phyloP scores from a whole-genome alignment of 2,329 filamentous ascomycete species.

The Shiraia sp. region DNA sequence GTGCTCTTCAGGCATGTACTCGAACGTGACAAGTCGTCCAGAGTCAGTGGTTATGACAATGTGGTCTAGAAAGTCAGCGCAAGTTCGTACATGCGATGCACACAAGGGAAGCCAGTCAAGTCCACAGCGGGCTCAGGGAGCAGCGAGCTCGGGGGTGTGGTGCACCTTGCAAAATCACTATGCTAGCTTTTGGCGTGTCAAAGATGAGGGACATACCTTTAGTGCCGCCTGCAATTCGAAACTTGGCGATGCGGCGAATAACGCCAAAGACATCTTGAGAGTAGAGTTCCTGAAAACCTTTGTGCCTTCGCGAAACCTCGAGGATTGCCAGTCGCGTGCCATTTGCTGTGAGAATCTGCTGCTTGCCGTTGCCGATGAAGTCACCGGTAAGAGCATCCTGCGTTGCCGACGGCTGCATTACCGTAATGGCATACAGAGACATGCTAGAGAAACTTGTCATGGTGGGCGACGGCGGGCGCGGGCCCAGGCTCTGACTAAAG shows the following conservation, averaged over 20 bases:
- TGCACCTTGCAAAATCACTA: slow-evolving; percentile 54
- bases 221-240: slow-evolving; percentile 87
- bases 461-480: slow-evolving; percentile 46
- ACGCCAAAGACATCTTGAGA: slow-evolving; percentile 97
- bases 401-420: slow-evolving; percentile 88
- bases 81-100: slow-evolving; percentile 24
- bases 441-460: slow-evolving; percentile 99
- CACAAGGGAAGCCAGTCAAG: slow-evolving; percentile 28
- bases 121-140: slow-evolving; percentile 30
- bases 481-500: slow-evolving; percentile 25
- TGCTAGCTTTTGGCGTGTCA: slow-evolving; percentile 42
- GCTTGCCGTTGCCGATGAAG: slow-evolving; percentile 94
- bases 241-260: slow-evolving; percentile 84
- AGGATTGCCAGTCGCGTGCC: slow-evolving; percentile 88
- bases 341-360: slow-evolving; percentile 93
- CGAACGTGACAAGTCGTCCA: slow-evolving; percentile 89
- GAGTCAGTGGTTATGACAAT: slow-evolving; percentile 96
- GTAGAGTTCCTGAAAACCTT: slow-evolving; percentile 82
- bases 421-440: slow-evolving; percentile 97
- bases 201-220: slow-evolving; percentile 73
- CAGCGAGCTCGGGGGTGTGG: slow-evolving; percentile 28
- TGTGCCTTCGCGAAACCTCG: slow-evolving; percentile 81
- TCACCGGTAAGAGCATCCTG: slow-evolving; percentile 91
- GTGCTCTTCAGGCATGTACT: slow-evolving; percentile 86
- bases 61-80: slow-evolving; percentile 69